Conservation (phyloP, 2,329 filamentous ascomycete genomes). For the Raffaelea ambrosiae region DNA sequence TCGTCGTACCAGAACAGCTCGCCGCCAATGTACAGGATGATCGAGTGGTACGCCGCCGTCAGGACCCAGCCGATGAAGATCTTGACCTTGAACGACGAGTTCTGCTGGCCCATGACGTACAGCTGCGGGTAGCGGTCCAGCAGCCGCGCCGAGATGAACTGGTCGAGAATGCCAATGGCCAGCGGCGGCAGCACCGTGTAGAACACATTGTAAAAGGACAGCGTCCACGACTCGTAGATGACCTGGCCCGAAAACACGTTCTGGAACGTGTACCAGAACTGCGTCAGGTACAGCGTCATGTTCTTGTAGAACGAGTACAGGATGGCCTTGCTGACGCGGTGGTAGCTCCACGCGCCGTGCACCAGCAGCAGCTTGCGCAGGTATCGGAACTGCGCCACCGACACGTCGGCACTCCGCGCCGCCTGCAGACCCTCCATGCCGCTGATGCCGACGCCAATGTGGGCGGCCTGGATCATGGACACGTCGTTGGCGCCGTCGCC, state of each 20-base stretch:
- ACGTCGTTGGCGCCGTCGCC: conserved; percentile 98
- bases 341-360: conserved; percentile 96
- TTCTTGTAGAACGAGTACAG: conserved; percentile 99
- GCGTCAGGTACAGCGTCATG: conserved; percentile 96
- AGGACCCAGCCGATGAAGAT: conserved; percentile 89
- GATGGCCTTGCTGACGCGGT: conserved; percentile 93
- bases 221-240: conserved; percentile 97
- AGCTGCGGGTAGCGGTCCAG: conserved; percentile 94
- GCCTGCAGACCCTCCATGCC: conserved; percentile 96
- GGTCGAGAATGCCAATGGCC: conserved; percentile 91
- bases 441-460: conserved; percentile 96
- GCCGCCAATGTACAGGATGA: conserved; percentile 81
- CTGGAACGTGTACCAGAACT: conserved; percentile 99
- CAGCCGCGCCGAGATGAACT: conserved; percentile 89
- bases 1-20: conserved; percentile 78
- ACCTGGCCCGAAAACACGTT: conserved; percentile 97
- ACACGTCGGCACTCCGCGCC: conserved; percentile 88
- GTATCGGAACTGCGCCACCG: conserved; percentile 92
- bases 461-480: conserved; percentile 99
- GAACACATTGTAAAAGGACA: conserved; percentile 99
- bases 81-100: conserved; percentile 86
- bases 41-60: conserved; percentile 92
- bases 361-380: conserved; percentile 89
- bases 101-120: conserved; percentile 86
- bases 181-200: conserved; percentile 92